Evolutionary conservation across 305 asterid species (phyloP).

Genomic region (Ajuga reptans): DNA sequence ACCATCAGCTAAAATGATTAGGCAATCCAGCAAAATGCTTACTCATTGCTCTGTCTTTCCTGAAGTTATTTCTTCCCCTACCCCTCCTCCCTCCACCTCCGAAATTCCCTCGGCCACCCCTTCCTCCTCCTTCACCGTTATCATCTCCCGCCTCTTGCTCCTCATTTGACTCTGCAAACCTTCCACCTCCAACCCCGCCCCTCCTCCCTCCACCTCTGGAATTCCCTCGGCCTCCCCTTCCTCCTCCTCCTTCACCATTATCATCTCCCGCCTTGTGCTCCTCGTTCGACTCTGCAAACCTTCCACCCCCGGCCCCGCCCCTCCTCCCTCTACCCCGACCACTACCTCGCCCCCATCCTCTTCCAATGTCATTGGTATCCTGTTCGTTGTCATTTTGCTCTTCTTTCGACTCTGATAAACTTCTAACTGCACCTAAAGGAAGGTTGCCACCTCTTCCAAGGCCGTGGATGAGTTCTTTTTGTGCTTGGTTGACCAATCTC

Average conservation of each 20-base stretch:
- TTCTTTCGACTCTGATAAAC: constrained; percentile 32
- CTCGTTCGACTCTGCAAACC: constrained; percentile 20
- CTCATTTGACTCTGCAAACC: constrained; percentile 16
- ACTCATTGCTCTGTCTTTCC: constrained; percentile 65
- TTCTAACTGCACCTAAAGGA: constrained; percentile 60
- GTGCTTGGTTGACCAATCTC: constrained; percentile 50
- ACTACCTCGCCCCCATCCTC: constrained; percentile 39
- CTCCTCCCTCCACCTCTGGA: constrained; percentile 35
- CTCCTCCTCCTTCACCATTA: constrained; percentile 39
- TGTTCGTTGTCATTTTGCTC: constrained; percentile 27
- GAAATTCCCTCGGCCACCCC: constrained; percentile 30
- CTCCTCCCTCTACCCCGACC: constrained; percentile 37
- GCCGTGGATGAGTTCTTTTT: constrained; percentile 65
- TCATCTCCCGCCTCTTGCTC: background rate
- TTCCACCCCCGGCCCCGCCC: constrained; percentile 19
- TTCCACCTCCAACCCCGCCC: constrained; percentile 32
- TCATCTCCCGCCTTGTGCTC: constrained; percentile 31
- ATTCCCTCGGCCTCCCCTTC: constrained; percentile 36
- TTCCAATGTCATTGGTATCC: constrained; percentile 31
- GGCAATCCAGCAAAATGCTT: constrained; percentile 68
- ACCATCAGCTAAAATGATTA: constrained; percentile 26
- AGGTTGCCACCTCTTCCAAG: constrained; percentile 88
- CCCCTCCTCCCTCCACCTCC: constrained; percentile 40
- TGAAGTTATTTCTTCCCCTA: constrained; percentile 52
- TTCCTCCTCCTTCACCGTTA: constrained; percentile 38